Evolutionary conservation across 208 protist species (phyloP).

Genomic region (Crithidia bombi): DNA sequence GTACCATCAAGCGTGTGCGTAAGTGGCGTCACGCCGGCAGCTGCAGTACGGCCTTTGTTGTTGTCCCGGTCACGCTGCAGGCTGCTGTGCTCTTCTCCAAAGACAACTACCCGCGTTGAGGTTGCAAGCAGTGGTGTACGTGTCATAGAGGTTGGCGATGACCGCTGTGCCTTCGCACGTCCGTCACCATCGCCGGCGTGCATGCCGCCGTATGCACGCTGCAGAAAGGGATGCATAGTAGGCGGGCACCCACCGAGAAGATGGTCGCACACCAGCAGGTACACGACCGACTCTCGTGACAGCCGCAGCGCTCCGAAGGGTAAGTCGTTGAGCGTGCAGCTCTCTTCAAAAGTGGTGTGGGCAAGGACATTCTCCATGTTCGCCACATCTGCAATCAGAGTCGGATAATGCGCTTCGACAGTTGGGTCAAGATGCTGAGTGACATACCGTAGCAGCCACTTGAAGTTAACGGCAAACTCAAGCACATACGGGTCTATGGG

Average conservation of each 20-base stretch:
- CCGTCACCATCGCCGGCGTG: neutral
- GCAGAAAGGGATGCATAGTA: constrained; percentile 79
- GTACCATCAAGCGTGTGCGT: constrained; percentile 7
- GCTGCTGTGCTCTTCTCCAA: too few species aligned
- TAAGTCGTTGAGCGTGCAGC: constrained; percentile 41
- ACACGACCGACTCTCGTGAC: constrained; percentile 50
- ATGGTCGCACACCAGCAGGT: constrained; percentile 74
- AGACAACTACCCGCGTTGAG: too few species aligned
- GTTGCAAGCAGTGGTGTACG: neutral
- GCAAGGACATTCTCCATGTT: constrained; percentile 32
- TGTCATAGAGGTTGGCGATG: too few species aligned
- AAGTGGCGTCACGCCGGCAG: neutral
- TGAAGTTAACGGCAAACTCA: constrained; percentile 73
- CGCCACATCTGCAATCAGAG: constrained; percentile 25
- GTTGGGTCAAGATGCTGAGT: constrained; percentile 46
- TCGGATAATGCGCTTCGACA: constrained; percentile 53
- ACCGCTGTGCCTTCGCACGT: too few species aligned
- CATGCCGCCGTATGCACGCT: constrained; percentile 6
- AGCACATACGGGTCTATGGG: constrained; percentile 45
- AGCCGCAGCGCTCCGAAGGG: constrained; percentile 52
- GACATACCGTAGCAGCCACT: constrained; percentile 66
- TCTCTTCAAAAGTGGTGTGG: constrained; percentile 25
- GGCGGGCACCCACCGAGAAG: constrained; percentile 71
- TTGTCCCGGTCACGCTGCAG: too few species aligned
- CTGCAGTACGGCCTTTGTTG: neutral